Evolutionary conservation across 345 rosid genomes (phyloP), one percentile per base, ranked within the genome.

Genomic region (Cardiospermum halicacabum): DNA sequence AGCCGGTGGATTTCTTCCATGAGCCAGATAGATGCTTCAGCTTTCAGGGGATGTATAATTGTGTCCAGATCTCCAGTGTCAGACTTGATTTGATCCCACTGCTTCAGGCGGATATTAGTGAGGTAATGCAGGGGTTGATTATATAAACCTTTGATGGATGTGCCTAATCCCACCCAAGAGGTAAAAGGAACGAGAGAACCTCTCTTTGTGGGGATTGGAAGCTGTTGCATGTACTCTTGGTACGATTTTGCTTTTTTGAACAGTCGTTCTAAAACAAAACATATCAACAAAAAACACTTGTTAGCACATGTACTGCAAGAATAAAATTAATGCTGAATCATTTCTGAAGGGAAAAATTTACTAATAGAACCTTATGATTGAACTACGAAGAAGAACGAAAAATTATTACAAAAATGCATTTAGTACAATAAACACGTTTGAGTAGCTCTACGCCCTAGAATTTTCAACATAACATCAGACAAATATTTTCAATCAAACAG

Each of bases 121-220:
- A 84, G 87, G 82, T 84, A 94, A 85, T 91, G 99, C 71, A 94
- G 69, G 21, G 99, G 97, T 43, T 94, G 99, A 68, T 74, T 76
- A 53, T 91, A 91, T 21, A 91, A 67, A 53, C 75, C 72, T 72
- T 94, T 91, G 53, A 94, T 65, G 10, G 99, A 91, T 26, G 65
- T 79, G 65, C 93, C 86, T 66, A 94, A 70, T 27, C 86, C 97
- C 69, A 78, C 63, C 99, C 97, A 91, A 1, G 91, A 70, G 16
- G 78, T 72, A 63, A 80, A 94, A 11, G 97, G 97, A 61, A 94
- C 83, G 50, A 85, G 32, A 11, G 99, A 91, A 39, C 95, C 89
- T 3, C 88, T 95, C 7, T 50, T 64, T 2, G 67, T 59, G 9
- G 99, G 95, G 25, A 89, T 65, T 2, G 84, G 82, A 28, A 91